Conservation (phyloP, 2,329 filamentous ascomycete genomes). For the Gaeumannomyces sp. region DNA sequence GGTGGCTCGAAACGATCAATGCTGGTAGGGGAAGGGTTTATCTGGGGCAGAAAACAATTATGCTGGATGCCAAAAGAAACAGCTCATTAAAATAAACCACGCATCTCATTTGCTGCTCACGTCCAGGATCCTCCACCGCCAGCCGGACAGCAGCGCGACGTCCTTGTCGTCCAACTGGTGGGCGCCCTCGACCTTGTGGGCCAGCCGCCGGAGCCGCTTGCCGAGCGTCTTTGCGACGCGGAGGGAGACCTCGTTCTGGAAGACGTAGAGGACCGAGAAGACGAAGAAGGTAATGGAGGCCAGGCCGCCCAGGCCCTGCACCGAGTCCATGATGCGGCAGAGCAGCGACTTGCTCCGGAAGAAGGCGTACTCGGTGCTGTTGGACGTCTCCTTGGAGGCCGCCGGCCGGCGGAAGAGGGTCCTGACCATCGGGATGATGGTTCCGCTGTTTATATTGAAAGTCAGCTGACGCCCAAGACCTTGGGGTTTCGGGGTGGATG, state of each 20-base stretch:
- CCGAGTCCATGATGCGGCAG: conserved; percentile 39
- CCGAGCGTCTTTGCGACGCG: conserved; percentile 46
- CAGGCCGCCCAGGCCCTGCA: conserved; percentile 37
- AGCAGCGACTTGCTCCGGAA: conserved; percentile 43
- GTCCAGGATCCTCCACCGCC: conserved; percentile 48
- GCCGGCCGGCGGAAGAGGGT: conserved; percentile 41
- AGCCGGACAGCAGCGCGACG: conserved; percentile 43
- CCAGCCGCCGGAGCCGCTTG: conserved; percentile 43
- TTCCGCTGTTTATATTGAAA: conserved; percentile 29
- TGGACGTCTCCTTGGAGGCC: conserved; percentile 33
- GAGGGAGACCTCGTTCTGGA: conserved; percentile 51
- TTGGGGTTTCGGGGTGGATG: too few species aligned
- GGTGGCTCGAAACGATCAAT: too few species aligned
- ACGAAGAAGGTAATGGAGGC: conserved; percentile 49
- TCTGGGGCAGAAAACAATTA: too few species aligned
- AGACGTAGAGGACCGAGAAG: conserved; percentile 51
- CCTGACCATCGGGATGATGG: conserved; percentile 46
- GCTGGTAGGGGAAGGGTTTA: too few species aligned
- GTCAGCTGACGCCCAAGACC: neutral
- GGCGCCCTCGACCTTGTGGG: conserved; percentile 39
- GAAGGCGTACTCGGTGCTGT: conserved; percentile 54
- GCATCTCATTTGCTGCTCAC: too few species aligned
- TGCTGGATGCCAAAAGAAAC: too few species aligned
- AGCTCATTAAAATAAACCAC: too few species aligned
- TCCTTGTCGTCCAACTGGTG: conserved; percentile 41